Percentiles rank a stretch among this genome's conserved stretches.
phyloP scores from a whole-genome alignment of 2,329 filamentous ascomycete species.

The Rutstroemia sp. region DNA sequence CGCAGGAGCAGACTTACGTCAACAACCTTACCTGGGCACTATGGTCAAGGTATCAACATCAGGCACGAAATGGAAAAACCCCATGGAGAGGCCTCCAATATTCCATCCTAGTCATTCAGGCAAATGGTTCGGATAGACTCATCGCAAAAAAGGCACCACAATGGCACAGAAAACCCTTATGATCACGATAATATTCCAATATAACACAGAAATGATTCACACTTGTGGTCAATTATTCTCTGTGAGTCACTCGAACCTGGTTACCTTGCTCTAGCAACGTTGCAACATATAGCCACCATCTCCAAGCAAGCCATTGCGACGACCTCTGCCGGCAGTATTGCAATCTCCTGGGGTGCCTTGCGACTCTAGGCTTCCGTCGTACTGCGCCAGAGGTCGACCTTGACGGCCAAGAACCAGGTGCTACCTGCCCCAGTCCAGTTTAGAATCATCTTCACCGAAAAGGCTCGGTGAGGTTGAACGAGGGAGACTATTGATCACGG shows the following conservation, averaged over 20 bases:
- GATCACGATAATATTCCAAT: not conserved
- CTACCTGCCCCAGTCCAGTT: not conserved
- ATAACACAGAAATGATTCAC: not conserved
- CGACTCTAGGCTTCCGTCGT: conserved; percentile 2
- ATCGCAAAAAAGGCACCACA: not conserved
- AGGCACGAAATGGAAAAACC: not conserved
- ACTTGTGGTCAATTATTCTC: conserved; percentile 1
- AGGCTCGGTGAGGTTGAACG: too few relatives aligned
- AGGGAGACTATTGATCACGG: too few relatives aligned
- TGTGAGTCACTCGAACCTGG: not conserved
- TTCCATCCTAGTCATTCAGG: not conserved
- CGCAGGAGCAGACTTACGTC: not conserved
- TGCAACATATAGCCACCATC: not conserved
- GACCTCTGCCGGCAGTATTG: too few relatives aligned
- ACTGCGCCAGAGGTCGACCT: not conserved
- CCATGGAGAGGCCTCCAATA: not conserved
- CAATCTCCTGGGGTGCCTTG: not conserved
- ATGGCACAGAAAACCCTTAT: not conserved
- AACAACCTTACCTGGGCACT: not conserved
- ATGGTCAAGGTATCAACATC: not conserved
- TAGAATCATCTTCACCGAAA: too few relatives aligned
- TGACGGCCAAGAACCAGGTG: not conserved
- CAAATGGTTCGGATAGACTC: not conserved
- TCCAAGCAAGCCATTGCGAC: not conserved
- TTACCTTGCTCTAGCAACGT: not conserved